Base-by-base conservation (phyloP, 352 stramenopile species). In the Globisporangium mamillatum region DNA sequence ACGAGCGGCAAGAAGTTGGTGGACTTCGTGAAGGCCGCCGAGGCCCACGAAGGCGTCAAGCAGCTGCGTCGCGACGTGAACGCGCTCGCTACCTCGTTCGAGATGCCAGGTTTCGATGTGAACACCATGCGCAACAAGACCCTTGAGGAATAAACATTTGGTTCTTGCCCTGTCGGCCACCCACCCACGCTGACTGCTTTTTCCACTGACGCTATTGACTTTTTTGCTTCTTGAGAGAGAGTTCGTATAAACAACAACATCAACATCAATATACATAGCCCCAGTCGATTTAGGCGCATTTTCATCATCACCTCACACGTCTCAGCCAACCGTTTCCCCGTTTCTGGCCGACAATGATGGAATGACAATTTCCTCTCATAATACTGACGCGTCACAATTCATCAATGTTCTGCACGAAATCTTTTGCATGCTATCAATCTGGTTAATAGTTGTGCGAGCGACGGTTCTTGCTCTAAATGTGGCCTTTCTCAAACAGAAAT, bases 81-180 rank as follows among this genome's bases (percentile, higher is more conserved):
- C 74, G 78, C 76, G n/a, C 97, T 99, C 63, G 91, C 96, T 29
- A 94, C 86, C 25, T 86, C 78, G 54, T 99, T 99, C 76, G 90
- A 95, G 71, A 99, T 99, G 96, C 97, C 97, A 66, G 97, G 97
- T 61, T 97, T 99, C 70, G 96, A 97, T 68, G 85, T 95, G 27
- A 79, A 76, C 53, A 86, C 88, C 69, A 97, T 97, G 91, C 84
- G 86, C 80, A 91, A 93, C 88, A 95, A 95, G 82, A 79, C 71
- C 63, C 82, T 91, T 53, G 76, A 91, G 59, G 79, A 81, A 67
- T 91, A 90, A 81, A 48, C 52, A 20, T 7, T 34, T 25, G 48
- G 10, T 20, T 53, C 52, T n/a, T 58, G 24, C 27, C 46, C 27
- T 65, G 34, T 62, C 57, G 9, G 22, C 50, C 6, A 10, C 5